These are phyloP conservation scores for Adansonia grandidieri DNA, from an alignment of 441 rosid species.

Conservation along the genomic window DNA sequence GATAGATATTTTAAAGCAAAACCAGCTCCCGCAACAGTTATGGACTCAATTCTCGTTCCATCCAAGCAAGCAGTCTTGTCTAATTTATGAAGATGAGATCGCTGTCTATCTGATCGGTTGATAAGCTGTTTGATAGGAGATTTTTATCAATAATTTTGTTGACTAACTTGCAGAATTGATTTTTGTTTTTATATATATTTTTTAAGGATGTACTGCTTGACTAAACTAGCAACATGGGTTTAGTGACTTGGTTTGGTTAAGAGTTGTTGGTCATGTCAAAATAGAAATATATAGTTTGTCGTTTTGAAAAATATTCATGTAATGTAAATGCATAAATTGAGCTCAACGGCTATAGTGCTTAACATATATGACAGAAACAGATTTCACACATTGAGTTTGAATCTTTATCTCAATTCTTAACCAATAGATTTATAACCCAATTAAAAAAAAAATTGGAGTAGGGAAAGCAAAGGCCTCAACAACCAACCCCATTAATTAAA, in stretches of 20 bases:
- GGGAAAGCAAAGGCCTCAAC: constrained; percentile 30
- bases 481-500: background rate
- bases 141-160: background rate
- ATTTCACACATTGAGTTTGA: too few relatives aligned
- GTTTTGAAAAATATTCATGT: background rate
- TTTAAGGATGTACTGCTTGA: background rate
- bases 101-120: background rate
- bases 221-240: background rate
- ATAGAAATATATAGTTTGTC: background rate
- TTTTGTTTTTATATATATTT: background rate
- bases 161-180: background rate
- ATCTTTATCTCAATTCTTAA: too few relatives aligned
- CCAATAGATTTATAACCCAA: too few relatives aligned
- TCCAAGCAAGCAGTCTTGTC: background rate
- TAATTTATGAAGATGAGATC: constrained; percentile 18
- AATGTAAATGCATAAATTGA: background rate
- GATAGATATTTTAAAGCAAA: constrained; percentile 6
- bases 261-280: background rate
- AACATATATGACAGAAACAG: too few relatives aligned
- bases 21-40: background rate
- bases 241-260: background rate
- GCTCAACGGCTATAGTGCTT: too few relatives aligned
- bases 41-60: background rate
- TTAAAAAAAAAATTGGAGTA: too few relatives aligned
- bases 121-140: background rate